A percentile compares a stretch with the other conserved stretches of the same genome.
These are phyloP conservation scores for Citrus glauca DNA, from an alignment of 345 rosid genomes.

Conservation along the genomic window DNA sequence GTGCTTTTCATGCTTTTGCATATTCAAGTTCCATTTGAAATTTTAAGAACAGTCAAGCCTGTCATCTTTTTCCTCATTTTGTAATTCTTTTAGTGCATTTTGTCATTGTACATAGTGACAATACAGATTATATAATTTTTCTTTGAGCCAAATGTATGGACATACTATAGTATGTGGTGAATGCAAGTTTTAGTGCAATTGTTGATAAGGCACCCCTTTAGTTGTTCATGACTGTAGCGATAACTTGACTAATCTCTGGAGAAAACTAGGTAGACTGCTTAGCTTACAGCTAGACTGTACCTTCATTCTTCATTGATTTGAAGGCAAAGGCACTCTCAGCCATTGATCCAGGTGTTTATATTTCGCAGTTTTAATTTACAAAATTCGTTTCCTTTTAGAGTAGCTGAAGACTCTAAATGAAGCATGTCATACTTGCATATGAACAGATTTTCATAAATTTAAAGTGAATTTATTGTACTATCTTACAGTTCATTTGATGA, in stretches of 20 bases:
- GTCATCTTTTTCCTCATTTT: slow-evolving; percentile 7
- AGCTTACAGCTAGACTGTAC: not conserved
- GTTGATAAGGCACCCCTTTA: not conserved
- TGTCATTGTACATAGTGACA: slow-evolving; percentile 36
- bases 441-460: too few relatives aligned
- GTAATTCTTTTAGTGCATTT: slow-evolving; percentile 25
- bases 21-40: slow-evolving; percentile 14
- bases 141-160: slow-evolving; percentile 20
- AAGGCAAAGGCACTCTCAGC: not conserved
- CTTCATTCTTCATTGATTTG: not conserved
- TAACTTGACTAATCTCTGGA: not conserved
- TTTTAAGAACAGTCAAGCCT: slow-evolving; percentile 8
- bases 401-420: too few relatives aligned
- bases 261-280: not conserved
- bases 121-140: slow-evolving; percentile 19
- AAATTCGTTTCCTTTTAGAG: too few relatives aligned
- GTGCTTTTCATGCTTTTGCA: slow-evolving; percentile 12
- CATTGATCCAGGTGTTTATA: not conserved
- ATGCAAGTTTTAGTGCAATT: slow-evolving; percentile 15
- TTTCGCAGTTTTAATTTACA: too few relatives aligned
- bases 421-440: too few relatives aligned
- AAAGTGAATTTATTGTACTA: too few relatives aligned
- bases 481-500: too few relatives aligned
- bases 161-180: slow-evolving; percentile 13
- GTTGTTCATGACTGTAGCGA: not conserved